Conservation (phyloP, 176 grass and related monocot species). For the Rhynchospora breviuscula region DNA sequence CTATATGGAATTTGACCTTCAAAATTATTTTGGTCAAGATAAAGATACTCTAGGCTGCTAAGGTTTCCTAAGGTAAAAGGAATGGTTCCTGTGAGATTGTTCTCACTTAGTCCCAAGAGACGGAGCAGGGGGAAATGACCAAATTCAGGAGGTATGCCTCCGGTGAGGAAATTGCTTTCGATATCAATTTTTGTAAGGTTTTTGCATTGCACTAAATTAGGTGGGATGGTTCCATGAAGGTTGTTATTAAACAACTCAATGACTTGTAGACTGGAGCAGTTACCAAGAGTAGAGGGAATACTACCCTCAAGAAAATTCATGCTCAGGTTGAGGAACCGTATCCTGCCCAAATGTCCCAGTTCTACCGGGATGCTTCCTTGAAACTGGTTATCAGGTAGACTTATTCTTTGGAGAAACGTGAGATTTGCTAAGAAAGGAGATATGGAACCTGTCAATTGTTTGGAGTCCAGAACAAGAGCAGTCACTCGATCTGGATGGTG, state of each 20-base stretch:
- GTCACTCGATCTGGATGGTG: slow-evolving; percentile 26
- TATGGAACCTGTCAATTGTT: slow-evolving; percentile 4
- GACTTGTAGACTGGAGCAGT: slow-evolving; percentile 1
- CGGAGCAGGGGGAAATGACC: not conserved
- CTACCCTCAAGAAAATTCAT: slow-evolving; percentile 18
- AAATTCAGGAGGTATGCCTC: not conserved
- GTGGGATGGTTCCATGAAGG: slow-evolving; percentile 19
- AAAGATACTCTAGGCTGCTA: not conserved
- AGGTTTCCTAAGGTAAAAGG: slow-evolving; percentile 35
- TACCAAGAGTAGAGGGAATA: slow-evolving; percentile 9
- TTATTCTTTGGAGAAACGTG: slow-evolving; percentile 35
- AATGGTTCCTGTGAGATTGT: slow-evolving; percentile 15
- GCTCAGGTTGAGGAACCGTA: slow-evolving; percentile 10
- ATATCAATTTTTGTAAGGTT: not conserved
- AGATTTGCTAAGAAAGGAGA: slow-evolving; percentile 28
- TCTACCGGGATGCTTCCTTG: slow-evolving; percentile 20
- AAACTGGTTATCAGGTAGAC: slow-evolving; percentile 17
- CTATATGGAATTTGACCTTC: too few relatives aligned
- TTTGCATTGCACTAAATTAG: not conserved
- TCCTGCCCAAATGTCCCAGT: not conserved
- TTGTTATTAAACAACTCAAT: slow-evolving; percentile 7
- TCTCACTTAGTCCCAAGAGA: not conserved
- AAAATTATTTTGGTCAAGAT: not conserved
- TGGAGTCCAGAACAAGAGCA: slow-evolving; percentile 22
- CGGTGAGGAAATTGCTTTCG: not conserved